Base-by-base conservation (phyloP, 192 early-diverging fungal species). In the Coemansia sp. region DNA sequence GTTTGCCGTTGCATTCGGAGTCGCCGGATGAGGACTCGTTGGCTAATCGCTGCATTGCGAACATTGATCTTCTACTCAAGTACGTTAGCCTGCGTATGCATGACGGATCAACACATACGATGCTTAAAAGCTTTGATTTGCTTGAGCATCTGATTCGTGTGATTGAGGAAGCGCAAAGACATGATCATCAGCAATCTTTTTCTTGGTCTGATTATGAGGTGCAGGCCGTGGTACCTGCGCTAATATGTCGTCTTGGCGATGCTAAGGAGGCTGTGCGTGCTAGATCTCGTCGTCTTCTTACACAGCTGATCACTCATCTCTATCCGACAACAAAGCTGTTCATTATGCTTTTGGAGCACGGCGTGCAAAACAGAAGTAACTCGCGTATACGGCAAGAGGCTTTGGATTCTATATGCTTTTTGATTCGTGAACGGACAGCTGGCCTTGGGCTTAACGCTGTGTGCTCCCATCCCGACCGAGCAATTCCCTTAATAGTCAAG, bases 61-160 rank as follows among this genome's bases (percentile, higher is more conserved):
- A 90, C 76, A 74, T 87, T 1, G 95, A 96, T 66, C 65, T 96
- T 10, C 67, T 95, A 45, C 83, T 96, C 42, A 95, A 95, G 63
- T 96, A 95, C 68, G 64, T 93, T 46, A 95, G 93, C 22, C 78
- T 96, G 18, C 88, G 95, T 13, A 93, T 96, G 83, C 93, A 91
- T 76, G 95, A 96, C 62, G 94, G 93, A n/a, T 93, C 90, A 57
- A 96, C 95, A 0, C 91, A 86, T 61, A 92, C 93, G 71, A 79
- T 95, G 39, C 85, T 96, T 21, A 94, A 94, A 71, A 89, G 88
- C 63, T 77, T 96, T 45, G 94, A 95, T 19, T 61, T 95, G 8
- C 73, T 94, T 4, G 91, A 96, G 70, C 90, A 90, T 46, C 66
- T 95, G 58, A 72, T 92, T 11, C 58, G 71, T 1, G 61, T 93